Evolutionary conservation across 2,329 filamentous ascomycete species (phyloP).

Genomic region (Scolecobasidium constrictum): DNA sequence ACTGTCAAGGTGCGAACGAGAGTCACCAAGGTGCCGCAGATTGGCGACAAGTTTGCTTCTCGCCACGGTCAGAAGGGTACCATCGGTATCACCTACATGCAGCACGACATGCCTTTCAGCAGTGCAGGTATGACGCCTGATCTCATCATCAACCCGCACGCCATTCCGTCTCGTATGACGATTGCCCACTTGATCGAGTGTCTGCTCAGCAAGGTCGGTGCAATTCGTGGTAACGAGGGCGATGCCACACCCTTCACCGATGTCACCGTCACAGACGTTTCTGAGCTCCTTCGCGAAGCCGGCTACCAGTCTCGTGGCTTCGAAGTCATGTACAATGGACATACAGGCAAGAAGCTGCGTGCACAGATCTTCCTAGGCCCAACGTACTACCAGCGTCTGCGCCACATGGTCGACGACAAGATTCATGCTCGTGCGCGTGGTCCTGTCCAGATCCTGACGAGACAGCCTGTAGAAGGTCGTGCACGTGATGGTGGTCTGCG

Average conservation of each 20-base stretch:
- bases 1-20: constrained; percentile 97
- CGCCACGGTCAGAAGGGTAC: constrained; percentile 99
- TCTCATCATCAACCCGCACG: constrained; percentile 98
- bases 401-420: constrained; percentile 99
- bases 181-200: constrained; percentile 99
- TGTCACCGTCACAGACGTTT: constrained; percentile 90
- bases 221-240: constrained; percentile 87
- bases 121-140: constrained; percentile 85
- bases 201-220: constrained; percentile 89
- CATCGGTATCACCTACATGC: constrained; percentile 94
- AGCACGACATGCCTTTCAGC: constrained; percentile 98
- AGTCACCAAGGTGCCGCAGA: constrained; percentile 96
- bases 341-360: constrained; percentile 86
- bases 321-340: constrained; percentile 97
- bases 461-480: constrained; percentile 96
- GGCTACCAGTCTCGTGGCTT: constrained; percentile 97
- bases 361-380: constrained; percentile 95
- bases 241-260: constrained; percentile 97
- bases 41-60: constrained; percentile 98
- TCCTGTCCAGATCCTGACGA: constrained; percentile 91
- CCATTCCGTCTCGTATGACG: constrained; percentile 99
- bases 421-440: constrained; percentile 98
- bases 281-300: constrained; percentile 71
- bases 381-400: constrained; percentile 95
- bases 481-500: constrained; percentile 94